Evolutionary conservation across 331 rosid genomes (phyloP).

Genomic region (Rhamnella rubrinervis): DNA sequence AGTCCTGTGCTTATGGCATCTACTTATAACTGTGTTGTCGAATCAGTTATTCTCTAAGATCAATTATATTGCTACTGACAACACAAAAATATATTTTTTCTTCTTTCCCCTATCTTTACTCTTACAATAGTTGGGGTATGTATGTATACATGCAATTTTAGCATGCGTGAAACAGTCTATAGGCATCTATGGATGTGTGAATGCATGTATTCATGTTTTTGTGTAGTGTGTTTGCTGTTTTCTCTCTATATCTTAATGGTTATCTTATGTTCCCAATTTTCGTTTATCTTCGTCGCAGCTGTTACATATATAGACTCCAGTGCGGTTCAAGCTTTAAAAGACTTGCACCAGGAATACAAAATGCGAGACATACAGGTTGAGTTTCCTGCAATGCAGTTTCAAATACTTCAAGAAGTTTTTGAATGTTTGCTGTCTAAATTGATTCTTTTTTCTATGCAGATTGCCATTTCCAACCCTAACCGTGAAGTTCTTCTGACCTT

Average conservation of each 20-base stretch:
- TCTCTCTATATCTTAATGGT: background rate
- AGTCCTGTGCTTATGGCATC: constrained; percentile 16
- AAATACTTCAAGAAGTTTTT: background rate
- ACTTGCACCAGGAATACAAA: constrained; percentile 86
- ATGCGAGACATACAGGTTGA: constrained; percentile 81
- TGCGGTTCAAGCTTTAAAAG: constrained; percentile 92
- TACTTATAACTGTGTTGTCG: background rate
- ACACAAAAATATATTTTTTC: background rate
- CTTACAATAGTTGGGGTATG: no score
- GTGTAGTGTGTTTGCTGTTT: no score
- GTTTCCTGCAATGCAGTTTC: background rate
- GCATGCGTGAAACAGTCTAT: no score
- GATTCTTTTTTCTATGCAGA: constrained; percentile 44
- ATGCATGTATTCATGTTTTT: no score
- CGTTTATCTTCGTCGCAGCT: constrained; percentile 54
- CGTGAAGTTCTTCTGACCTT: constrained; percentile 76
- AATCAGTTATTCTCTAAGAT: no score
- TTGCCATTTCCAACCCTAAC: constrained; percentile 89
- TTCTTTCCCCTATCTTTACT: no score
- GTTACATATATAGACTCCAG: constrained; percentile 92
- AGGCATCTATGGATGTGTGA: no score
- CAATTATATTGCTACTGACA: background rate
- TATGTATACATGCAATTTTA: no score
- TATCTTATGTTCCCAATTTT: constrained; percentile 11
- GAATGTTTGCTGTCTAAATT: background rate